Percentiles rank a stretch among this genome's conserved stretches.
Conservation (phyloP, 2,329 filamentous ascomycete species). For the Didymella sp. region DNA sequence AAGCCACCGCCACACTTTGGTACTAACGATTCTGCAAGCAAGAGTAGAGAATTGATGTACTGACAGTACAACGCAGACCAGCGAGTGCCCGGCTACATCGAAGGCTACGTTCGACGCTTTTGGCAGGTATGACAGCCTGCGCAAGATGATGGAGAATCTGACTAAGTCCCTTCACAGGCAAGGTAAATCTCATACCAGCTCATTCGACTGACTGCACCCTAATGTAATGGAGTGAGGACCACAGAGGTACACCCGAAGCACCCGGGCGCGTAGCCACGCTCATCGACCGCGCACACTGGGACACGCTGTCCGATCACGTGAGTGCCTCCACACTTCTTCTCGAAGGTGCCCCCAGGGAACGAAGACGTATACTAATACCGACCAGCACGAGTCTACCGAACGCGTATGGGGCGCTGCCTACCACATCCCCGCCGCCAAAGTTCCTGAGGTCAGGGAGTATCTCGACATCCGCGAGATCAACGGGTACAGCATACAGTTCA, state of each 20-base stretch:
- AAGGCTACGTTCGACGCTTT: slow-evolving; percentile 91
- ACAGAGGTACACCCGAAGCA: slow-evolving; percentile 85
- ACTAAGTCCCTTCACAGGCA: slow-evolving; percentile 39
- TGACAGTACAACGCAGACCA: slow-evolving; percentile 64
- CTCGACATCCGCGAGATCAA: slow-evolving; percentile 98
- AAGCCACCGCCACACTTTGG: slow-evolving; percentile 96
- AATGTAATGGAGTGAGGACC: slow-evolving; percentile 74
- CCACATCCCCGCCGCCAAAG: slow-evolving; percentile 74
- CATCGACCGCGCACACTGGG: slow-evolving; percentile 84
- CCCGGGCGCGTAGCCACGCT: slow-evolving; percentile 94
- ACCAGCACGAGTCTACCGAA: slow-evolving; percentile 60
- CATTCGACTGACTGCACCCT: background rate
- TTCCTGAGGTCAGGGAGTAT: slow-evolving; percentile 83
- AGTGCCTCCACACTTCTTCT: background rate
- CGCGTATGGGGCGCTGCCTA: slow-evolving; percentile 91
- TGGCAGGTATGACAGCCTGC: slow-evolving; percentile 78
- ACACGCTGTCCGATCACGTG: slow-evolving; percentile 71
- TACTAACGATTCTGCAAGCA: slow-evolving; percentile 52
- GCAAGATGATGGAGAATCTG: background rate
- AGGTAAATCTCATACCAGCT: slow-evolving; percentile 33
- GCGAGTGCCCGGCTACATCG: slow-evolving; percentile 86
- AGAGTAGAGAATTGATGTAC: background rate
- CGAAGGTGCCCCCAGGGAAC: background rate
- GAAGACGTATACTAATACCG: background rate
- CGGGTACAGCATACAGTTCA: slow-evolving; percentile 93